Evolutionary conservation across 2,329 filamentous ascomycete species (phyloP).

Genomic region (Cyphellophora attinorum): DNA sequence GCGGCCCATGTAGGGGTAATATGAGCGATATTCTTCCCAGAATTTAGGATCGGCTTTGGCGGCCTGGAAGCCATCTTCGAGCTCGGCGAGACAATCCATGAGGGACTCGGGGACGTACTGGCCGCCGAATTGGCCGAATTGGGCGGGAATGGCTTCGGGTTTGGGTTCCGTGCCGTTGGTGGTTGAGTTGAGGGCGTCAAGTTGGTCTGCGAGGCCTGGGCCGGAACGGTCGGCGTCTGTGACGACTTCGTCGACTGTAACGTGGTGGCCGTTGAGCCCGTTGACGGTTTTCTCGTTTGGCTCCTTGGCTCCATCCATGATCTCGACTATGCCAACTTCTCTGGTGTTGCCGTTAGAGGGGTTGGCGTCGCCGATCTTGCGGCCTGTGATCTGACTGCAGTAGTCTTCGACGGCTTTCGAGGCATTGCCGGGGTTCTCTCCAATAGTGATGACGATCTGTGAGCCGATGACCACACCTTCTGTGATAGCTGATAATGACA

Average conservation of each 20-base stretch:
- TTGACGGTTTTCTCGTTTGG: slow-evolving; percentile 41
- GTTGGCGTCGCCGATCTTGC: slow-evolving; percentile 38
- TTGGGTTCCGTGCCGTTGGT: slow-evolving; percentile 36
- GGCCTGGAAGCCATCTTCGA: slow-evolving; percentile 83
- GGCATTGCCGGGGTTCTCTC: slow-evolving; percentile 57
- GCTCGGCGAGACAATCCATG: slow-evolving; percentile 89
- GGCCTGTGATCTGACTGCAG: slow-evolving; percentile 62
- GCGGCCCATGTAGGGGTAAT: slow-evolving; percentile 95
- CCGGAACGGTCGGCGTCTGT: slow-evolving; percentile 42
- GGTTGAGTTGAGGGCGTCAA: slow-evolving; percentile 62
- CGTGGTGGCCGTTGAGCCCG: slow-evolving; percentile 25
- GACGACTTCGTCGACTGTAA: slow-evolving; percentile 62
- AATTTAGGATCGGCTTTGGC: slow-evolving; percentile 81
- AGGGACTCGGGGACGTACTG: slow-evolving; percentile 96
- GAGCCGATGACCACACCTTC: slow-evolving; percentile 96
- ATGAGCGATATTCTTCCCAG: slow-evolving; percentile 93
- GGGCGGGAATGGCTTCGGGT: slow-evolving; percentile 58
- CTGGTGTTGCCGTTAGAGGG: slow-evolving; percentile 34
- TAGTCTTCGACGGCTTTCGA: slow-evolving; percentile 75
- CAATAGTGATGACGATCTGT: slow-evolving; percentile 79
- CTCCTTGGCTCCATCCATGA: slow-evolving; percentile 52
- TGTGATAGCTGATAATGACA: slow-evolving; percentile 70
- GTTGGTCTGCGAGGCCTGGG: slow-evolving; percentile 70
- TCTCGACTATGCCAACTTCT: slow-evolving; percentile 63
- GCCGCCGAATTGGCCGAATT: slow-evolving; percentile 92